phyloP scores from a whole-genome alignment of 495 filamentous ascomycete genomes.

The Penicillium longicatenatum region DNA sequence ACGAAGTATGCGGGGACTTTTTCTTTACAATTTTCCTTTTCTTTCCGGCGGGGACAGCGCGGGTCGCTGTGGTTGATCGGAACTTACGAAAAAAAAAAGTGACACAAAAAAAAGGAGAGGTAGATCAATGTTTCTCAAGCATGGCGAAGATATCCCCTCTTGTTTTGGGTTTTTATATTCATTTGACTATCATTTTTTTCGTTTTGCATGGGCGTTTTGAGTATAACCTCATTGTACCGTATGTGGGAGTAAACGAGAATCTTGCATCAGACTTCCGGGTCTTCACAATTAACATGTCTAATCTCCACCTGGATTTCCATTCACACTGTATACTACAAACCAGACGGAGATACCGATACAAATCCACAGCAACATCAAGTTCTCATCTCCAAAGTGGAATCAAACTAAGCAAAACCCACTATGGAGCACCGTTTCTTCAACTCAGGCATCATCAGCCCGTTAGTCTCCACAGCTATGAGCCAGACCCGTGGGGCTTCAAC shows the following conservation, averaged over 20 bases:
- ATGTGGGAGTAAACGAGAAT: constrained; percentile 2
- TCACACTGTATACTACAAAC: not conserved
- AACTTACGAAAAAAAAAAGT: constrained; percentile 2
- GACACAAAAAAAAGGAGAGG: constrained; percentile 11
- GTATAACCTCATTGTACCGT: not conserved
- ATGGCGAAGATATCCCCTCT: constrained; percentile 32
- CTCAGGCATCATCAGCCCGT: not conserved
- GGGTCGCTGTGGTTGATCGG: constrained; percentile 21
- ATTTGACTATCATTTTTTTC: not conserved
- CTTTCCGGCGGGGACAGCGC: constrained; percentile 20
- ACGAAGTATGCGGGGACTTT: constrained; percentile 4
- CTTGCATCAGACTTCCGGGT: not conserved
- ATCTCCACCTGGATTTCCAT: not conserved
- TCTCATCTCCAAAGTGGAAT: not conserved
- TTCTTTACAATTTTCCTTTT: constrained; percentile 8
- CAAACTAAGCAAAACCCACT: not conserved
- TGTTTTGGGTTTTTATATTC: constrained; percentile 19
- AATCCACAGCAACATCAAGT: not conserved
- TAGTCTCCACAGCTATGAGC: not conserved
- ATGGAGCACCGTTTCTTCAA: not conserved
- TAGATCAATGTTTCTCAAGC: constrained; percentile 22
- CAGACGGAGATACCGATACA: not conserved
- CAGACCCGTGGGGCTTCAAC: not conserved
- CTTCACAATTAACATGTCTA: not conserved
- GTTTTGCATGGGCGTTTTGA: not conserved